phyloP scores from a whole-genome alignment of 2,329 filamentous ascomycete species.

The Trichoderma atroviride region DNA sequence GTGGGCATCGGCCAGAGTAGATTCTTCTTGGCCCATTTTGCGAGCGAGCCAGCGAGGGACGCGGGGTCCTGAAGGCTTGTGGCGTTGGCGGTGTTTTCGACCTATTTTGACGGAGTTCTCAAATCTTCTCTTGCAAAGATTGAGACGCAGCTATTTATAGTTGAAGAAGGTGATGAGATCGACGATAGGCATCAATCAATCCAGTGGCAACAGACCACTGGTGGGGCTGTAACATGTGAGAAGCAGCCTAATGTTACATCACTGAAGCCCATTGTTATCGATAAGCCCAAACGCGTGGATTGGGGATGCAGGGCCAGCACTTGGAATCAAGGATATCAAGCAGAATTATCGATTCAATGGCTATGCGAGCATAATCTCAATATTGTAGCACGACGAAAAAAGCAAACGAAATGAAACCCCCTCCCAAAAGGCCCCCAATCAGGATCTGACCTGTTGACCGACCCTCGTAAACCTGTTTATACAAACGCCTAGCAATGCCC shows the following conservation, averaged over 20 bases:
- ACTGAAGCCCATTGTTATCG: constrained; percentile 26
- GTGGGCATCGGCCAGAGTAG: constrained; percentile 63
- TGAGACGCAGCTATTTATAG: not conserved
- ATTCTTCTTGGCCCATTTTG: constrained; percentile 88
- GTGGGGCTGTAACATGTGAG: constrained; percentile 25
- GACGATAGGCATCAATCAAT: not conserved
- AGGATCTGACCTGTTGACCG: constrained; percentile 20
- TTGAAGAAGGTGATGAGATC: not conserved
- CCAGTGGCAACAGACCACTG: not conserved
- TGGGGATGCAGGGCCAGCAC: not conserved
- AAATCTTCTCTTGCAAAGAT: not conserved
- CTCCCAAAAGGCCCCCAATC: not conserved
- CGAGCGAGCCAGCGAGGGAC: constrained; percentile 40
- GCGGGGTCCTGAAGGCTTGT: constrained; percentile 38
- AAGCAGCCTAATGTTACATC: constrained; percentile 24
- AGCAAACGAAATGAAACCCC: not conserved
- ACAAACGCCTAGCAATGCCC: constrained; percentile 43
- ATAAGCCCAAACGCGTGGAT: constrained; percentile 21
- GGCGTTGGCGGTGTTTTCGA: constrained; percentile 42
- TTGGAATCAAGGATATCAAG: not conserved
- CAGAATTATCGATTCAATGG: not conserved
- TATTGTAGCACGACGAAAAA: not conserved
- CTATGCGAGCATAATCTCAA: not conserved
- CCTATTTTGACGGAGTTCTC: constrained; percentile 42
- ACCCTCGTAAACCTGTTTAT: constrained; percentile 23